Conservation (phyloP, 2,329 filamentous ascomycete species). For the Epichloe uncinata region DNA sequence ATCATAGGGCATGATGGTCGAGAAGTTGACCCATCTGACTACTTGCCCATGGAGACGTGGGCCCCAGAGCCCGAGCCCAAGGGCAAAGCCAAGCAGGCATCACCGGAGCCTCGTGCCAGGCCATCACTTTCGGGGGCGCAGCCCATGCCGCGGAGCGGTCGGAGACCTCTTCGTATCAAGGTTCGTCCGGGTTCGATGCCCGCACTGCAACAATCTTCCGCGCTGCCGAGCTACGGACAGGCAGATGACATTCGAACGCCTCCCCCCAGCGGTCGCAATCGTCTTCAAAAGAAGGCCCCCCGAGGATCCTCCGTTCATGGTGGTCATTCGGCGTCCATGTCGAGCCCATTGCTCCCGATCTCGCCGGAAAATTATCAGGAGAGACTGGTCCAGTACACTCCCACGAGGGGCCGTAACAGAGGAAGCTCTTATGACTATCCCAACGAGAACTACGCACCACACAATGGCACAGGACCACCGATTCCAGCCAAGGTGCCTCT, state of each 20-base stretch:
- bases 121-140: constrained; percentile 37
- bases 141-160: constrained; percentile 34
- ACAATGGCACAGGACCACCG: constrained; percentile 35
- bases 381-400: constrained; percentile 22
- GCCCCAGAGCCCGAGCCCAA: constrained; percentile 58
- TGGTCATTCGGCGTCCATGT: constrained; percentile 22
- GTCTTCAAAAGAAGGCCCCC: constrained; percentile 49
- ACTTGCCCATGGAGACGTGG: constrained; percentile 65
- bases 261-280: constrained; percentile 34
- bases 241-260: constrained; percentile 20
- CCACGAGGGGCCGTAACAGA: constrained; percentile 25
- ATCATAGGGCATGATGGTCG: constrained; percentile 65
- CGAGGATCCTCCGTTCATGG: constrained; percentile 28
- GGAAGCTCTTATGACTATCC: constrained; percentile 39
- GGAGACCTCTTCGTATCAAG: constrained; percentile 37
- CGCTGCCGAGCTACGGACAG: constrained; percentile 16
- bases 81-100: constrained; percentile 16
- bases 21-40: constrained; percentile 69
- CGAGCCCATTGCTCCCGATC: constrained; percentile 39
- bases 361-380: constrained; percentile 38
- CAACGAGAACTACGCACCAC: constrained; percentile 37
- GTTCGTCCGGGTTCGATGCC: constrained; percentile 35
- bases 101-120: constrained; percentile 24
- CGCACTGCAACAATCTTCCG: constrained; percentile 12
- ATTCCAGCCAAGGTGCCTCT: constrained; percentile 61